These are phyloP conservation scores for Pythium coloratum DNA, from an alignment of 352 stramenopile species.

Conservation along the genomic window DNA sequence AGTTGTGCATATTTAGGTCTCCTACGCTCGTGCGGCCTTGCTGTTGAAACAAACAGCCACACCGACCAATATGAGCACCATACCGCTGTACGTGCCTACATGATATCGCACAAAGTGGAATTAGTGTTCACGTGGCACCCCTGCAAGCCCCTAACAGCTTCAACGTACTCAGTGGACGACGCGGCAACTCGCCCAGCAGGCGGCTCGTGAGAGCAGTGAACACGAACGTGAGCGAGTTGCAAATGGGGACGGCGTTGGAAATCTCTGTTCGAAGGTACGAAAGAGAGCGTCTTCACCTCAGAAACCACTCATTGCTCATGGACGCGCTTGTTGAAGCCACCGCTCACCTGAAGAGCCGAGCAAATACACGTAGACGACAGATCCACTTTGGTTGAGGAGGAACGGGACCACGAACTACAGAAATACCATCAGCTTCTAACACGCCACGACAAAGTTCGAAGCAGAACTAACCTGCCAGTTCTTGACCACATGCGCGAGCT, in stretches of 20 bases:
- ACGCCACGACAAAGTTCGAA: background rate
- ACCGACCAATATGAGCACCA: conserved; percentile 30
- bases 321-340: background rate
- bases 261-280: conserved; percentile 46
- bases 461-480: conserved; percentile 69
- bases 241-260: conserved; percentile 85
- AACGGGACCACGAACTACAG: conserved; percentile 82
- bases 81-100: conserved; percentile 27
- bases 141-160: background rate
- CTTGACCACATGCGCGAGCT: conserved; percentile 46
- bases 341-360: conserved; percentile 63
- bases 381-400: conserved; percentile 81
- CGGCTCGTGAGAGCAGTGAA: conserved; percentile 85
- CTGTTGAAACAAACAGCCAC: conserved; percentile 30
- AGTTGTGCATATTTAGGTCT: too few relatives aligned
- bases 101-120: background rate
- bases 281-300: background rate
- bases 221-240: conserved; percentile 87
- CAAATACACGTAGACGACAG: conserved; percentile 76
- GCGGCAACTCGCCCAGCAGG: conserved; percentile 69
- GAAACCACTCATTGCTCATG: background rate
- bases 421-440: conserved; percentile 3
- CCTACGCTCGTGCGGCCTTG: conserved; percentile 4
- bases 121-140: background rate
- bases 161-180: conserved; percentile 61